phyloP scores from a whole-genome alignment of 2,329 filamentous ascomycete genomes.

The Exserohilum rostratum region DNA sequence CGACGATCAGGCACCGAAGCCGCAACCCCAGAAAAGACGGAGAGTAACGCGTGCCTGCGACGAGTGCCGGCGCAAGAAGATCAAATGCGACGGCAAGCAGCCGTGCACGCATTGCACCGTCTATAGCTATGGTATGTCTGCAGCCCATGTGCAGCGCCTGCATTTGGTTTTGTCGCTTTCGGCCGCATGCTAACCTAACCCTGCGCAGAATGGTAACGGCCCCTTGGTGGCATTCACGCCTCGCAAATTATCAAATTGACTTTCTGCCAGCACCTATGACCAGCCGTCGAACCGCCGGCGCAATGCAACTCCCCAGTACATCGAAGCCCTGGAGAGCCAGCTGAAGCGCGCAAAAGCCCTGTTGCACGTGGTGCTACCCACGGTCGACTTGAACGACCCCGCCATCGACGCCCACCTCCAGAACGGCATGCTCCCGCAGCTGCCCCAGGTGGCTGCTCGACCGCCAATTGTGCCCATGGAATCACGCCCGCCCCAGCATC shows the following conservation, averaged over 20 bases:
- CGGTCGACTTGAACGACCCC: constrained; percentile 84
- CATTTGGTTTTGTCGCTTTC: background rate
- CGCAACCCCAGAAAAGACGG: constrained; percentile 50
- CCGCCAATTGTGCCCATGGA: constrained; percentile 29
- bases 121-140: constrained; percentile 84
- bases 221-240: background rate
- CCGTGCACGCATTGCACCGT: constrained; percentile 88
- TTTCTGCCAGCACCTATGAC: constrained; percentile 70
- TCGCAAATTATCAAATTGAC: constrained; percentile 6
- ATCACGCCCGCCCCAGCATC: constrained; percentile 29
- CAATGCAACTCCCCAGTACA: constrained; percentile 90
- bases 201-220: constrained; percentile 66
- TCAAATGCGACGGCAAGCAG: constrained; percentile 62
- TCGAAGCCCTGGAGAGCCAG: constrained; percentile 83
- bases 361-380: constrained; percentile 78
- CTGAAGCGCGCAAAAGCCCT: constrained; percentile 83
- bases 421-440: constrained; percentile 63
- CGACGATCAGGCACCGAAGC: constrained; percentile 43
- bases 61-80: constrained; percentile 56
- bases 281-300: constrained; percentile 90
- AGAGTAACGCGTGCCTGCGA: constrained; percentile 54
- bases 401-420: constrained; percentile 78
- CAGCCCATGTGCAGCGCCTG: constrained; percentile 2
- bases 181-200: constrained; percentile 27
- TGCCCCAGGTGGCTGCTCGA: constrained; percentile 33